Percentiles rank a stretch among this genome's conserved stretches.
Evolutionary conservation across 2,329 filamentous ascomycete species (phyloP).

Genomic region (Apiospora sp.): DNA sequence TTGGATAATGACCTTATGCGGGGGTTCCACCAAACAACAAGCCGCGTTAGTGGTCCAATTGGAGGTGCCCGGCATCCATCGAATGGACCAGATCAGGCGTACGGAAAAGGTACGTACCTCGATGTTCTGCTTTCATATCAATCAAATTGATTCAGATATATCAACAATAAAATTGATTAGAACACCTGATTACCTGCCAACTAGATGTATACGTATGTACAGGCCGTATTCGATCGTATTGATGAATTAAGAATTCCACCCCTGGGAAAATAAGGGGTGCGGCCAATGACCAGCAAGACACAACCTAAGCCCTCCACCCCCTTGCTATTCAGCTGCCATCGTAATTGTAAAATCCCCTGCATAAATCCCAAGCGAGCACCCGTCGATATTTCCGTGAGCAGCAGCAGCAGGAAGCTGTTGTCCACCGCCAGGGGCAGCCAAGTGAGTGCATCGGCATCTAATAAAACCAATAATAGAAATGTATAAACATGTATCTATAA

Average conservation of each 20-base stretch:
- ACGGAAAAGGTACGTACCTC: neutral
- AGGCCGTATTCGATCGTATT: neutral
- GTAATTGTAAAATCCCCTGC: neutral
- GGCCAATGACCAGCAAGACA: neutral
- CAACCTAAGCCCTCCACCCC: neutral
- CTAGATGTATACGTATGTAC: neutral
- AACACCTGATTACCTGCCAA: neutral
- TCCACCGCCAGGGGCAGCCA: neutral
- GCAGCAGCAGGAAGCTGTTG: neutral
- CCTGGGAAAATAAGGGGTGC: neutral
- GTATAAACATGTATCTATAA: neutral
- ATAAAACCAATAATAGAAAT: neutral
- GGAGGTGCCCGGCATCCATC: neutral
- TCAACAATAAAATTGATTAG: neutral
- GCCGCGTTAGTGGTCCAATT: slow-evolving; percentile 7
- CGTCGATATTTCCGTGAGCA: neutral
- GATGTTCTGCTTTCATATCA: neutral
- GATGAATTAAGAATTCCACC: too few species aligned
- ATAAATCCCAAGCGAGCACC: neutral
- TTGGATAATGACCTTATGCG: slow-evolving; percentile 1
- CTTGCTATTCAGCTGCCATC: neutral
- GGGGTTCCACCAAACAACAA: slow-evolving; percentile 3
- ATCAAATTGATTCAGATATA: neutral
- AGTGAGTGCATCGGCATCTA: neutral
- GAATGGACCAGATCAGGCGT: neutral